Evolutionary conservation across 257 asterid species (phyloP).

Genomic region (Solanum okadae): DNA sequence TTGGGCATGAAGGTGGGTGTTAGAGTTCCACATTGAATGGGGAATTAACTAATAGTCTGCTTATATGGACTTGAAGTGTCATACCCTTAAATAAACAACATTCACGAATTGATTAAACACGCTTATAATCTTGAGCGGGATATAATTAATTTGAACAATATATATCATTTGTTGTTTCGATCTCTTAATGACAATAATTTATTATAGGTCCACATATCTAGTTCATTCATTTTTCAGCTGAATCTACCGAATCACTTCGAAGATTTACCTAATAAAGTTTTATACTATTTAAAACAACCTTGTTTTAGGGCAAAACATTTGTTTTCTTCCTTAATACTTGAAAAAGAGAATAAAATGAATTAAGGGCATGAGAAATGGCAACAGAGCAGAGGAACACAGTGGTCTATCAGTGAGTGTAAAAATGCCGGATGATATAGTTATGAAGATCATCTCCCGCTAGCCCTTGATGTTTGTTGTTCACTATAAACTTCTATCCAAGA

Average conservation of each 20-base stretch:
- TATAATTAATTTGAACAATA: not conserved
- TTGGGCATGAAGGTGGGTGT: too few relatives aligned
- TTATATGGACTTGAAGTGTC: too few relatives aligned
- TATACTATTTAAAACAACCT: not conserved
- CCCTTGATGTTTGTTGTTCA: too few relatives aligned
- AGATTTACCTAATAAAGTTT: not conserved
- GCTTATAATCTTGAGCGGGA: not conserved
- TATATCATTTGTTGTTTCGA: not conserved
- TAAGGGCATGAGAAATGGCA: not conserved
- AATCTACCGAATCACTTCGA: not conserved
- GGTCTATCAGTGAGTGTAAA: not conserved
- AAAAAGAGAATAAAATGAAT: not conserved
- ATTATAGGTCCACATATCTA: not conserved
- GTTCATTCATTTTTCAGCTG: not conserved
- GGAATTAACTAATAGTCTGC: too few relatives aligned
- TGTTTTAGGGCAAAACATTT: not conserved
- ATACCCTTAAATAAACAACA: too few relatives aligned
- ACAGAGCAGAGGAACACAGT: not conserved
- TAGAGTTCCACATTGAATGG: too few relatives aligned
- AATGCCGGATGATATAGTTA: not conserved
- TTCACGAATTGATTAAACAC: not conserved
- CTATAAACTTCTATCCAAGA: too few relatives aligned
- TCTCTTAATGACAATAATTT: not conserved
- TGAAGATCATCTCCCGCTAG: not conserved
- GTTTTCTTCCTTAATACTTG: not conserved